Evolutionary conservation across 2,329 filamentous ascomycete species (phyloP), one percentile per base, ranked within the genome.

Genomic region (Hypoxylon sp.): DNA sequence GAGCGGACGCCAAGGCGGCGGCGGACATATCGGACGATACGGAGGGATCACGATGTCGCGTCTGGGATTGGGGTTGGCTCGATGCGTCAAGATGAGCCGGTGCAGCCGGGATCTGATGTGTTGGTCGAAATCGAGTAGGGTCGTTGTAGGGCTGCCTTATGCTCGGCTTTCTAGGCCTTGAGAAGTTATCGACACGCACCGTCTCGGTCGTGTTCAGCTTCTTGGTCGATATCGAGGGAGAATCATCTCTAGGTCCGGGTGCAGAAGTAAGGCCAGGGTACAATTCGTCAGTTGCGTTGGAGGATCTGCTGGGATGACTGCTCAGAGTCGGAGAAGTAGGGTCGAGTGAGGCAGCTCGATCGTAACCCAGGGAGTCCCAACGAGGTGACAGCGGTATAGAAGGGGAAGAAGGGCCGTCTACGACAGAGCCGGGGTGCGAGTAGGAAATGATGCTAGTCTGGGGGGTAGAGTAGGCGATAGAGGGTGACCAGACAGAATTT

Each of bases 111-210:
- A 57, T 48, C n/a, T 68, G 65, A 47, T 64, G 68, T 50, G 67
- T 62, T n/a, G 68, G 69, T 40, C 70, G 72, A 31, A 71, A 64
- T 41, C 70, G 74, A 57, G 68, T 60, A 40, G 69, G 63, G 26
- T 79, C 77, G 45, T 70, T 65, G 40, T 72, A 69, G 48, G 75
- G 69, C 59, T 80, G 79, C 53, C 77, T 77, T 58, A 83, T 76
- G 69, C 83, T 85, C 33, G 77, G 74, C 59, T 83, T 83, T 55
- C 83, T 77, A 37, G 83, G 83, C 33, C 83, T 78, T n/a, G 83
- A 86, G 69, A 86, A 86, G 71, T 86, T 86, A 66, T 81, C 80
- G 41, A 83, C 75, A 41, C 70, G 68, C 63, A 74, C 72, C 48
- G 68, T 70, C 68, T 71, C 77, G 70, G 59, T 57, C 46, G 69